Evolutionary conservation across 805 yeast species (phyloP).

Genomic region (Phaffomyces antillensis): DNA sequence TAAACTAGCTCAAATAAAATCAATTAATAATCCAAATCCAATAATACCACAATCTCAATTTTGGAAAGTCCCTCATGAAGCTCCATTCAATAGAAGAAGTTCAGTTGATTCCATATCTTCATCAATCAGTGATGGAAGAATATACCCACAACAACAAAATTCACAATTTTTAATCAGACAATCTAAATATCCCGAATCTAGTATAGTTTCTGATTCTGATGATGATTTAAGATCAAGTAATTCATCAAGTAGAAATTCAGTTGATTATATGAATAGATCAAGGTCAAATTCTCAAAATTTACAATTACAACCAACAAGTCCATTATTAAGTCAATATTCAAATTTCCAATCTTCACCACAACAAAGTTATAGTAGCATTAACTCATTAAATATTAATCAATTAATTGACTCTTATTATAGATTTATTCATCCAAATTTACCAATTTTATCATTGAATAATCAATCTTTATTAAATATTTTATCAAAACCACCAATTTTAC

Average conservation of each 20-base stretch:
- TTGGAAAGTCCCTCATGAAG: constrained; percentile 25
- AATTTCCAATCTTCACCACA: constrained; percentile 2
- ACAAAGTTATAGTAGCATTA: no score
- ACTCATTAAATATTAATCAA: constrained; percentile 17
- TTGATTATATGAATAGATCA: constrained; percentile 14
- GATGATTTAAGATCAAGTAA: constrained; percentile 16
- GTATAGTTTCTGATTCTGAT: constrained; percentile 22
- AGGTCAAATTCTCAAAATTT: constrained; percentile 15
- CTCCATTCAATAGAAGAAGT: constrained; percentile 21
- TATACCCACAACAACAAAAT: constrained; percentile 2
- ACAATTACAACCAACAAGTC: constrained; percentile 4
- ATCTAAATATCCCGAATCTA: constrained; percentile 15
- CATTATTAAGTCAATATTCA: constrained; percentile 9
- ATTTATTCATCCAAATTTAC: constrained; percentile 34
- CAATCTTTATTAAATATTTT: constrained; percentile 15
- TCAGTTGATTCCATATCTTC: constrained; percentile 22
- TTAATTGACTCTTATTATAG: constrained; percentile 41
- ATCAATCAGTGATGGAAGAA: constrained; percentile 14
- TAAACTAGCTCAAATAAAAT: neutral
- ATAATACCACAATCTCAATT: constrained; percentile 20
- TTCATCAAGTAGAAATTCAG: constrained; percentile 17
- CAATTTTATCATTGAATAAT: constrained; percentile 30
- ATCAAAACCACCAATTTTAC: constrained; percentile 11
- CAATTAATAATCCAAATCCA: constrained; percentile 1
- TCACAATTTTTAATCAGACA: constrained; percentile 5